Conservation (phyloP, 768 basidiomycete genomes). For the Termitomyces sp. region DNA sequence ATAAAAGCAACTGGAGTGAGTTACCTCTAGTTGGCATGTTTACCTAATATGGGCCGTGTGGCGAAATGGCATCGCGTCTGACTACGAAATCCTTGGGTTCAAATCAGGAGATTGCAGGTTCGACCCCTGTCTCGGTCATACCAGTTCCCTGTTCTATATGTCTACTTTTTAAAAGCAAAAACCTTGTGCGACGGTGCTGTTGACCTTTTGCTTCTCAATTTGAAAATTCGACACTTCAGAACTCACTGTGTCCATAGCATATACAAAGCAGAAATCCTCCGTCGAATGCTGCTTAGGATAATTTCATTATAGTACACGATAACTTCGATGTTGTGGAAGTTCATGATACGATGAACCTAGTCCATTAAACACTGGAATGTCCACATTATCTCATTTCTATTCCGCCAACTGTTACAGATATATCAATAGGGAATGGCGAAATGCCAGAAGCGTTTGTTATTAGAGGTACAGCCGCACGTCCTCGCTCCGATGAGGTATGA, state of each 20-base stretch:
- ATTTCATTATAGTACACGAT: no score
- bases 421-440: constrained; percentile 77
- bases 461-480: constrained; percentile 70
- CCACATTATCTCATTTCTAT: constrained; percentile 43
- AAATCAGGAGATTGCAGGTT: constrained; percentile 80
- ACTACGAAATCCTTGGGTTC: constrained; percentile 51
- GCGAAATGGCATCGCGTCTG: constrained; percentile 96
- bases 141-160: neutral
- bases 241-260: no score
- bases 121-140: constrained; percentile 53
- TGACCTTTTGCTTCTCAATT: no score
- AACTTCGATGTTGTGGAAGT: neutral
- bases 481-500: constrained; percentile 76
- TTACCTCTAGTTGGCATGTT: no score
- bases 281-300: no score
- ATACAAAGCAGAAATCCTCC: no score
- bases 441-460: constrained; percentile 77
- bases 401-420: constrained; percentile 66
- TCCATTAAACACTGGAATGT: neutral
- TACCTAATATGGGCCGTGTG: constrained; percentile 21
- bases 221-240: no score
- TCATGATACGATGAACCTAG: neutral
- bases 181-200: no score
- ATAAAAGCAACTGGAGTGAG: no score
- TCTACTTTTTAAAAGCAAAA: no score